phyloP scores from a whole-genome alignment of 2,329 filamentous ascomycete species.

The Elsinoe ampelina region DNA sequence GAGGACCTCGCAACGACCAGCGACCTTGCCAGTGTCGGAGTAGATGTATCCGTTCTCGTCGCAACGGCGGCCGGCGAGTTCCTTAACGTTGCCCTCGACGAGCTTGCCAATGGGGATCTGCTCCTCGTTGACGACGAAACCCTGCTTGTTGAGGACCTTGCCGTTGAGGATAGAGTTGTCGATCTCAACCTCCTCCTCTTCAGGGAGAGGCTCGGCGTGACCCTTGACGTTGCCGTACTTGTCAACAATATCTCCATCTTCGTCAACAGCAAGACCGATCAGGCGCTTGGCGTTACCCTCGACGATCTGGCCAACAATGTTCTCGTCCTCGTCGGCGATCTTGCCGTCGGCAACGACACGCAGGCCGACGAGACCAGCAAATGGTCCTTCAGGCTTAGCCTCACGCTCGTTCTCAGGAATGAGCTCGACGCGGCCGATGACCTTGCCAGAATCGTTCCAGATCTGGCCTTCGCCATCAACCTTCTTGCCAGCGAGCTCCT shows the following conservation, averaged over 20 bases:
- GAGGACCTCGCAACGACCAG: slow-evolving; percentile 50
- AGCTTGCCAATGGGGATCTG: slow-evolving; percentile 48
- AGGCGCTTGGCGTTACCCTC: slow-evolving; percentile 53
- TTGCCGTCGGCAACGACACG: slow-evolving; percentile 40
- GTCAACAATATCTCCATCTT: slow-evolving; percentile 54
- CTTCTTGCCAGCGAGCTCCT: slow-evolving; percentile 57
- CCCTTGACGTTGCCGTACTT: slow-evolving; percentile 54
- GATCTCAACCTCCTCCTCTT: slow-evolving; percentile 34
- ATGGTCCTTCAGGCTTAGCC: slow-evolving; percentile 41
- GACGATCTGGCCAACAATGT: slow-evolving; percentile 44
- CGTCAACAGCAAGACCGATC: slow-evolving; percentile 49
- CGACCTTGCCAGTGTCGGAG: slow-evolving; percentile 46
- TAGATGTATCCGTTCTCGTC: slow-evolving; percentile 48
- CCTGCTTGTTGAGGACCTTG: slow-evolving; percentile 48
- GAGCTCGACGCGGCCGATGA: slow-evolving; percentile 59
- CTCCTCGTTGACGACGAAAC: slow-evolving; percentile 45
- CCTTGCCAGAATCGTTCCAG: slow-evolving; percentile 61
- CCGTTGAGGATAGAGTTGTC: slow-evolving; percentile 48
- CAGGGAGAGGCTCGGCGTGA: slow-evolving; percentile 46
- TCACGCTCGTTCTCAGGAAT: slow-evolving; percentile 56
- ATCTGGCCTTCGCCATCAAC: slow-evolving; percentile 63
- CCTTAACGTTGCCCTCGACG: slow-evolving; percentile 47
- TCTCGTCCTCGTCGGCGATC: slow-evolving; percentile 42
- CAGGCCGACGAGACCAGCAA: slow-evolving; percentile 41
- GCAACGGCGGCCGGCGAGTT: slow-evolving; percentile 47